Evolutionary conservation across 2,329 filamentous ascomycete genomes (phyloP), one percentile per base, ranked within the genome.

Genomic region (Penicillium sp.): DNA sequence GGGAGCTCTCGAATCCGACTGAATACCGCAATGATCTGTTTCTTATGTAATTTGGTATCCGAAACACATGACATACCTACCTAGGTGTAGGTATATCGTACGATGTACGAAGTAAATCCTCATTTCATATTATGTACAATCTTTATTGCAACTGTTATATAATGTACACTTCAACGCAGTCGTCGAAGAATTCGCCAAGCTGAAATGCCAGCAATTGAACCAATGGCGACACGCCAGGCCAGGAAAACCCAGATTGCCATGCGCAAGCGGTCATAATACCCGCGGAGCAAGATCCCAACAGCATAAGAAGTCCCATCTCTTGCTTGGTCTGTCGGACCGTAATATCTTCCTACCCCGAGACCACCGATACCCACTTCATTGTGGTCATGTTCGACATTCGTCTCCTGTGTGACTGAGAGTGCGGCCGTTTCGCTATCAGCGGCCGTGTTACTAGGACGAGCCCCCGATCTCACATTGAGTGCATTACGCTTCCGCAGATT

Each of bases 401-500:
- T 48, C 13, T 57, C 53, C 40, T 58, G 62, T 38, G 59, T 68
- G 24, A 67, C 68, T 50, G 62, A 61, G 45, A 67, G 50, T n/a
- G 70, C 72, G 26, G 70, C 69, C 1, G 72, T 73, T 52, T 73
- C 69, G 43, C 66, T 64, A 56, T 73, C 74, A 26, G 66, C 58
- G 2, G 70, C 67, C 4, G 68, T 72, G 42, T 67, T 64, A 50
- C 56, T 73, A 3, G 71, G 65, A 20, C 69, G 68, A 32, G 64
- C 64, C 10, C 68, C 69, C 8, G 64, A 63, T 48, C 64, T 72
- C n/a, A 73, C 69, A 43, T 69, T 68, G 16, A 63, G 65, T 37
- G 69, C 63, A 57, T 85, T 85, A 53, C 75, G 75, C 58, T 78
- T 76, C 55, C 82, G 81, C 65, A 88, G 81, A 7, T 74, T 72